Base-by-base conservation (phyloP, 371 early-diverging fungal species). In the Mortierella sp. region DNA sequence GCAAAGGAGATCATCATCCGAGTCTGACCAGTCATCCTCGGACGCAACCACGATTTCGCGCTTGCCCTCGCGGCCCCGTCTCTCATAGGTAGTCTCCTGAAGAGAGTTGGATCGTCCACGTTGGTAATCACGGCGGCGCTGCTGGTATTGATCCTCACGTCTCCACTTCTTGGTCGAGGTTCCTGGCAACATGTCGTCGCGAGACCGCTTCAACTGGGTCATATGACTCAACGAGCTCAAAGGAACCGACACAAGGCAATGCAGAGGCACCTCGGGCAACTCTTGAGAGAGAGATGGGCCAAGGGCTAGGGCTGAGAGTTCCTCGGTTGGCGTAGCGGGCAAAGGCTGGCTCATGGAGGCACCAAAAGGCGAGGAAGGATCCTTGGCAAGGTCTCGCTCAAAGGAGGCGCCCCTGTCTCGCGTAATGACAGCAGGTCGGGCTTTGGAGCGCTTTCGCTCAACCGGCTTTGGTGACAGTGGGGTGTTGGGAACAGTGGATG, bases 11-110 rank as follows among this genome's bases (percentile, higher is more conserved):
- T 84, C 84, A 48, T 80, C 80, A 53, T 84, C 84, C 8, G 84
- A 84, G 48, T 80, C 84, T 11, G 81, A 67, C 75, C 76, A 79
- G 19, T 80, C 83, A 44, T 80, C 81, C n/a, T 84, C 84, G 5
- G 75, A 75, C 9, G 74, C 85, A 16, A 74, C 78, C 64, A 64
- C 77, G 37, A 72, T 69, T 71, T 80, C 77, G 10, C 76, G 75
- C 34, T 77, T 72, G 53, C 79, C 71, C 53, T 84, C 75, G 51
- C 71, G 70, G 13, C 77, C 50, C 10, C 71, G 79, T 1, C 79
- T 64, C 34, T 83, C 74, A 14, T 77, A 55, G 5, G 61, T 61
- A 16, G 61, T 73, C n/a, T 79, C 71, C 13, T 79, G 71, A 34
- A 43, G 48, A 28, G 53, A 72, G 34, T 50, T 21, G 67, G 67